These are phyloP conservation scores for Wickerhamomyces bovis DNA, from an alignment of 805 yeast genomes.

Conservation along the genomic window DNA sequence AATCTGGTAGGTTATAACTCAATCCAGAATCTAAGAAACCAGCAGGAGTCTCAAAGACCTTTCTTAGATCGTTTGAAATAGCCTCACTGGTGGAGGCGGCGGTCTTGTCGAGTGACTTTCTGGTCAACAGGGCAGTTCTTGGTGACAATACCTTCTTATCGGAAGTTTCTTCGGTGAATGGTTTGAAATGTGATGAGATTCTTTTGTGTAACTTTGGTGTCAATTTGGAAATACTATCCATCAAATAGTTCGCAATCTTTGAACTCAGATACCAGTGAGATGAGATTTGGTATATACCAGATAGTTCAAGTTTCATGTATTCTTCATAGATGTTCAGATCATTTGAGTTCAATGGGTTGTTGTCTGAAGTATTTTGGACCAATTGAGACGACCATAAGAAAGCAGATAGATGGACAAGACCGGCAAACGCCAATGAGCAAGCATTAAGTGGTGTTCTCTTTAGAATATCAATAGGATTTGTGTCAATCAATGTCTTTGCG, in stretches of 20 bases:
- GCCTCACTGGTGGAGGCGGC: background rate
- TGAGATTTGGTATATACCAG: constrained; percentile 44
- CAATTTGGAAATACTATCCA: constrained; percentile 38
- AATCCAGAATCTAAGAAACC: constrained; percentile 7
- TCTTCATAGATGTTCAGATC: constrained; percentile 41
- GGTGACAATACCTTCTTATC: constrained; percentile 5
- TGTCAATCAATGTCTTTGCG: constrained; percentile 39
- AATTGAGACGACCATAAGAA: constrained; percentile 46
- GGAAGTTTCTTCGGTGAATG: constrained; percentile 3
- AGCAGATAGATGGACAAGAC: constrained; percentile 46
- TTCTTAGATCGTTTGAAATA: background rate
- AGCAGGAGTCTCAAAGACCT: constrained; percentile 3
- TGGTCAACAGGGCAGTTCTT: background rate
- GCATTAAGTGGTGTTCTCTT: constrained; percentile 47
- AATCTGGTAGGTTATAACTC: constrained; percentile 11
- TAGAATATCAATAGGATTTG: constrained; percentile 36
- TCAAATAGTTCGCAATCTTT: constrained; percentile 39
- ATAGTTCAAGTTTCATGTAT: constrained; percentile 42
- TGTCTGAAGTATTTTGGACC: constrained; percentile 9
- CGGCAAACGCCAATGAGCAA: constrained; percentile 47
- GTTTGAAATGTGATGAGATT: constrained; percentile 29
- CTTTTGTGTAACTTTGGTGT: constrained; percentile 35
- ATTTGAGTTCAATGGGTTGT: constrained; percentile 19
- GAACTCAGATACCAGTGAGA: constrained; percentile 46
- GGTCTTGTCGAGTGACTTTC: background rate